phyloP scores from a whole-genome alignment of 2,329 filamentous ascomycete species.

The Hymenotorrendiella dingleyae region DNA sequence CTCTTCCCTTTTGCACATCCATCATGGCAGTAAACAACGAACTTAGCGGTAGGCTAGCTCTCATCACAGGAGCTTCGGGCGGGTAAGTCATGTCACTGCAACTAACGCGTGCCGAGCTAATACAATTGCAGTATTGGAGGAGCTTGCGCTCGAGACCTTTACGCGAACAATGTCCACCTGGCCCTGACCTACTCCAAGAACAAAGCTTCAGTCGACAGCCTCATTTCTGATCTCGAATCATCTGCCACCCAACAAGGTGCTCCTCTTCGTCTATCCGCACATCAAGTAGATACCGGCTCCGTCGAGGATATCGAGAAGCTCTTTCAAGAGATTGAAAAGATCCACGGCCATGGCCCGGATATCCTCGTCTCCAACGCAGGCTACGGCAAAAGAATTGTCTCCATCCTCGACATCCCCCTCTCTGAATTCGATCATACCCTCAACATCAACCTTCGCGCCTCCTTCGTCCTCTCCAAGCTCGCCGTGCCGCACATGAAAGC shows the following conservation, averaged over 20 bases:
- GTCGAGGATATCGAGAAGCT: slow-evolving; percentile 47
- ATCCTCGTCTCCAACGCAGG: slow-evolving; percentile 64
- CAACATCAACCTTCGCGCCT: slow-evolving; percentile 23
- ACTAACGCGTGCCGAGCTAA: neutral
- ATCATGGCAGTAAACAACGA: neutral
- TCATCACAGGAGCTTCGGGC: neutral
- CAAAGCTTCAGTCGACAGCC: neutral
- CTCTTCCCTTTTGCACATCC: too few species aligned
- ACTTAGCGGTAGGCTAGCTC: neutral
- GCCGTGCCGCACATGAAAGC: slow-evolving; percentile 32
- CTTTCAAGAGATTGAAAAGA: slow-evolving; percentile 45
- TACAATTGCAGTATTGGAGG: neutral
- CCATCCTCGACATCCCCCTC: neutral
- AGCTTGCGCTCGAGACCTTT: neutral
- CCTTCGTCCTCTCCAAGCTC: slow-evolving; percentile 24
- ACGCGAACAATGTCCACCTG: neutral
- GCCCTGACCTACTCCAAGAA: neutral
- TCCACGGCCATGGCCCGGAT: slow-evolving; percentile 48
- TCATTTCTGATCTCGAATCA: neutral
- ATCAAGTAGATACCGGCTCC: slow-evolving; percentile 53
- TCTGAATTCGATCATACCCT: slow-evolving; percentile 20
- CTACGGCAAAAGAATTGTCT: slow-evolving; percentile 52
- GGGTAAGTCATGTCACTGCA: neutral
- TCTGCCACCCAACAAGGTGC: neutral
- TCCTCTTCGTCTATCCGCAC: slow-evolving; percentile 44